These are phyloP conservation scores for Helicocarpus griseus DNA, from an alignment of 2,329 filamentous ascomycete species.

Conservation along the genomic window DNA sequence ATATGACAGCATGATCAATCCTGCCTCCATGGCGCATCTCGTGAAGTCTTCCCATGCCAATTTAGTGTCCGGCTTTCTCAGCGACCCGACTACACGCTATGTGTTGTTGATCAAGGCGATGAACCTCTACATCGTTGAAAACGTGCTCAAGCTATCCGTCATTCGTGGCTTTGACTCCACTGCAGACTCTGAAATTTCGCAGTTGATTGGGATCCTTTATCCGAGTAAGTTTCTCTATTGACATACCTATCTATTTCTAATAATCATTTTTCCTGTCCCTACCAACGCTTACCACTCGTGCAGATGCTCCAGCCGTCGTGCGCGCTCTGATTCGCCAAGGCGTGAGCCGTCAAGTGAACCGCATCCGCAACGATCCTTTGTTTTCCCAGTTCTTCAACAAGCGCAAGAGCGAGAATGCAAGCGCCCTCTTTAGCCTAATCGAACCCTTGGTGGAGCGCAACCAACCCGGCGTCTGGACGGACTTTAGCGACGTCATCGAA, in stretches of 20 bases:
- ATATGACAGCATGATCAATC: background rate
- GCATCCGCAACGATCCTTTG: conserved; percentile 13
- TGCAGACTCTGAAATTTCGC: conserved; percentile 16
- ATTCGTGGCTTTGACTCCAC: conserved; percentile 17
- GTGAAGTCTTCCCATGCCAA: background rate
- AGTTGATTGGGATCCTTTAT: conserved; percentile 13
- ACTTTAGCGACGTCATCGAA: conserved; percentile 17
- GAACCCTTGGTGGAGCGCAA: conserved; percentile 16
- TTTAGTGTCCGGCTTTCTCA: conserved; percentile 13
- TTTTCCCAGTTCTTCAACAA: conserved; percentile 19
- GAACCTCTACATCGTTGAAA: conserved; percentile 17
- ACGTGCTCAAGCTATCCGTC: conserved; percentile 17
- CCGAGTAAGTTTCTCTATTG: conserved; percentile 13
- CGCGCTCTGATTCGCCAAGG: conserved; percentile 15
- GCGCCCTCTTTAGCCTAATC: background rate
- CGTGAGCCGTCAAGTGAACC: conserved; percentile 15
- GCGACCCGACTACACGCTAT: conserved; percentile 15
- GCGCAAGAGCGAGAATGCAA: conserved; percentile 12
- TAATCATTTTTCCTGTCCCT: too few species aligned
- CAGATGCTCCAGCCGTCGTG: conserved; percentile 14
- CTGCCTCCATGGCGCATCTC: background rate
- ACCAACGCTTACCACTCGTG: too few species aligned
- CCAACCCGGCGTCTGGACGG: conserved; percentile 16
- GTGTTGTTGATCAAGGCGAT: conserved; percentile 21
- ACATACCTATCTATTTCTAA: too few species aligned